phyloP scores from a whole-genome alignment of 805 yeast species.

The Vanderwaltozyma tropicalis region DNA sequence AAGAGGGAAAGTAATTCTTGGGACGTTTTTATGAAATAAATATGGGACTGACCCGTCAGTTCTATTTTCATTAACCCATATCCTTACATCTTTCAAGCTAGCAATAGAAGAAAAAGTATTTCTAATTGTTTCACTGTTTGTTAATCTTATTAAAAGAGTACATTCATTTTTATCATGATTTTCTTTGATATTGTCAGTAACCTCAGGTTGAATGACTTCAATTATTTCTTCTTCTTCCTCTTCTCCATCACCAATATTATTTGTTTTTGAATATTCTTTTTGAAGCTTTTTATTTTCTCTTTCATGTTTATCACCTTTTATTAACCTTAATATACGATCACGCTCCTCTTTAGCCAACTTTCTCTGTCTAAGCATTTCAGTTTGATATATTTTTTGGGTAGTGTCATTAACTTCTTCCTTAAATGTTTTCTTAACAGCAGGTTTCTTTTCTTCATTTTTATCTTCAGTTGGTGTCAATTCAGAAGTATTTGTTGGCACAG shows the following conservation, averaged over 20 bases:
- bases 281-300: constrained; percentile 5
- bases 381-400: constrained; percentile 24
- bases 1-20: constrained; percentile 51
- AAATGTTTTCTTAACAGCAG: constrained; percentile 4
- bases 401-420: constrained; percentile 18
- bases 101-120: constrained; percentile 38
- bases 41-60: constrained; percentile 38
- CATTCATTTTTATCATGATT: constrained; percentile 26
- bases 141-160: constrained; percentile 46
- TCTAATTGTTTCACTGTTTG: constrained; percentile 54
- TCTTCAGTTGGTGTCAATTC: neutral
- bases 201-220: constrained; percentile 29
- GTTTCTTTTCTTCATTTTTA: constrained; percentile 7
- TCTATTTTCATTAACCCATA: constrained; percentile 46
- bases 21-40: constrained; percentile 41
- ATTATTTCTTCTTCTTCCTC: constrained; percentile 48
- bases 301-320: constrained; percentile 23
- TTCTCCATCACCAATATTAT: constrained; percentile 1
- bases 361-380: constrained; percentile 18
- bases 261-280: neutral
- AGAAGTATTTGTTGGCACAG: neutral
- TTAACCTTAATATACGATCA: constrained; percentile 41
- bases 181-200: constrained; percentile 22
- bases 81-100: constrained; percentile 48
- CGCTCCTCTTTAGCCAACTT: constrained; percentile 39